A percentile compares a stretch with the other conserved stretches of the same genome.
Conservation (phyloP, 768 basidiomycete genomes). For the Coprinopsis marcescibilis region DNA sequence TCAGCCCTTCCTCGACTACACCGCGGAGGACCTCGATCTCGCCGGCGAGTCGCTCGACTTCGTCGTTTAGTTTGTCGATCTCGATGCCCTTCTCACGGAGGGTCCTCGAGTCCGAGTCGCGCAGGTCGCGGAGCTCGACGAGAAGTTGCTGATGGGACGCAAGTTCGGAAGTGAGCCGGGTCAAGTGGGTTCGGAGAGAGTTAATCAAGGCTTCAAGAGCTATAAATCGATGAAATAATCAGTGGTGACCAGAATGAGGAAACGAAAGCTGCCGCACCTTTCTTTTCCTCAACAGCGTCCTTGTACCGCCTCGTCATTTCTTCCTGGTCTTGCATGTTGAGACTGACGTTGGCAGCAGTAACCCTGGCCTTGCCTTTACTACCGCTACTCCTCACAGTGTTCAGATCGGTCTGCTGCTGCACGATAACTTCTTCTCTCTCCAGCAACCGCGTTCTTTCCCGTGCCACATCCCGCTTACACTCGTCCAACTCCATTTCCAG, state of each 20-base stretch:
- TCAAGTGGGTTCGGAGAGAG: conserved; percentile 68
- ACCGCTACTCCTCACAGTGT: conserved; percentile 17
- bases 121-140: conserved; percentile 53
- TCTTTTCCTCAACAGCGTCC: conserved; percentile 84
- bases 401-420: conserved; percentile 27
- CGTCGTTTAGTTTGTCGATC: conserved; percentile 58
- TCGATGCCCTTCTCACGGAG: conserved; percentile 60
- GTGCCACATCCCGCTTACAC: conserved; percentile 71
- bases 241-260: conserved; percentile 18
- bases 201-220: conserved; percentile 77
- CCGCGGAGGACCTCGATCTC: conserved; percentile 86
- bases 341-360: conserved; percentile 15
- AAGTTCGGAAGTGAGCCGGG: conserved; percentile 73
- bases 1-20: conserved; percentile 82
- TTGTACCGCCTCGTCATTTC: conserved; percentile 50
- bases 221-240: conserved; percentile 25
- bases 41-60: conserved; percentile 75
- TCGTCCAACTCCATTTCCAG: conserved; percentile 83
- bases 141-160: conserved; percentile 71
- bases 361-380: conserved; percentile 32
- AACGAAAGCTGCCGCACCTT: conserved; percentile 44
- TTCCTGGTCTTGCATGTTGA: conserved; percentile 29
- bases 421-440: conserved; percentile 47
- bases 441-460: conserved; percentile 60
- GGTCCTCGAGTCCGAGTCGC: conserved; percentile 55